These are phyloP conservation scores for Castanospermum australe DNA, from an alignment of 306 rosid genomes.

Conservation along the genomic window DNA sequence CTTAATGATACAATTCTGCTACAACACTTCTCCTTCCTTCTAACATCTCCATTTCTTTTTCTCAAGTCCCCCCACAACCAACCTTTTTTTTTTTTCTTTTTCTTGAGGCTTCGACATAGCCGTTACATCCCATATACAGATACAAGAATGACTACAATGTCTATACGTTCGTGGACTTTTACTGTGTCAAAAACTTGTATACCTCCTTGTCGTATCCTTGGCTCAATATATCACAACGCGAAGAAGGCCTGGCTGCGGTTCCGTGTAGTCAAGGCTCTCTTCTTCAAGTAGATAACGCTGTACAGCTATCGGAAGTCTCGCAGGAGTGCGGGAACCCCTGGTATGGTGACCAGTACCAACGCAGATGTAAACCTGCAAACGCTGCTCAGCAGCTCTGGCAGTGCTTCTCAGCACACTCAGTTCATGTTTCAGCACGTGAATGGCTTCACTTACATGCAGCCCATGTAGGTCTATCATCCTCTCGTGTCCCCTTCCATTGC, in stretches of 20 bases:
- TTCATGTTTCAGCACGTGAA: constrained; percentile 82
- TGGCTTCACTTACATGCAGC: constrained; percentile 84
- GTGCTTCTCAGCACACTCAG: constrained; percentile 73
- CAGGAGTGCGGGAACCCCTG: constrained; percentile 88
- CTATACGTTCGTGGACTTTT: constrained; percentile 49
- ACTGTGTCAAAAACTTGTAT: constrained; percentile 65
- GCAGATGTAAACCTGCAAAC: constrained; percentile 78
- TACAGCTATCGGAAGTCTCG: constrained; percentile 82
- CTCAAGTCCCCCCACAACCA: not conserved
- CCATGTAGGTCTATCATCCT: constrained; percentile 95
- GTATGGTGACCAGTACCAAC: constrained; percentile 98
- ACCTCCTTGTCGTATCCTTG: constrained; percentile 46
- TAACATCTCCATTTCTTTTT: constrained; percentile 34
- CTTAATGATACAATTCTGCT: constrained; percentile 61
- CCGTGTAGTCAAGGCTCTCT: constrained; percentile 84
- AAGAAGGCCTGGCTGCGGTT: constrained; percentile 90
- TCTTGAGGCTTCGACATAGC: constrained; percentile 41
- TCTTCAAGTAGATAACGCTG: constrained; percentile 91
- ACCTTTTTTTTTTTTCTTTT: not conserved
- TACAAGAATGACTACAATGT: constrained; percentile 82
- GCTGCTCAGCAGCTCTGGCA: constrained; percentile 77
- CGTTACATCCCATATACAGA: constrained; percentile 66
- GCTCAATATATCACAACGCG: constrained; percentile 77
- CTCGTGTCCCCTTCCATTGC: constrained; percentile 83
- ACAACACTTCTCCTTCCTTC: constrained; percentile 42